phyloP scores from a whole-genome alignment of 768 basidiomycete species.

The Lentinula sp. region DNA sequence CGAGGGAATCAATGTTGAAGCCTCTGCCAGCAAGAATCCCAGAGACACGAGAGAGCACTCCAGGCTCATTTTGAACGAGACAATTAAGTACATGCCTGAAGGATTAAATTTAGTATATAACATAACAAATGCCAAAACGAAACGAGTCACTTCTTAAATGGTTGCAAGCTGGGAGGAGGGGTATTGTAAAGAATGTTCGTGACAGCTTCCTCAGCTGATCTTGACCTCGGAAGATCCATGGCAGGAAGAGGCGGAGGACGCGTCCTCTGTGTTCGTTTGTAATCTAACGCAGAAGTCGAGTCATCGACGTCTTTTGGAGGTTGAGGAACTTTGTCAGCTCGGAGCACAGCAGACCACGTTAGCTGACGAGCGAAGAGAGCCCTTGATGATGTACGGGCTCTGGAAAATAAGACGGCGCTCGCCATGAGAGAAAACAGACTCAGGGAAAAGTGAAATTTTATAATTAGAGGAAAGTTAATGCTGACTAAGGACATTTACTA shows the following conservation, averaged over 20 bases:
- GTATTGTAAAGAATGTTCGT: constrained; percentile 98
- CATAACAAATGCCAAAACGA: background rate
- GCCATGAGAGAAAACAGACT: constrained; percentile 15
- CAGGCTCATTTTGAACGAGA: constrained; percentile 98
- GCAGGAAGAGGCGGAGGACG: constrained; percentile 82
- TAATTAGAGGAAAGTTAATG: background rate
- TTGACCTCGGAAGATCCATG: constrained; percentile 76
- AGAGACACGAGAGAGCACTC: constrained; percentile 96
- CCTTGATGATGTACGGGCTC: constrained; percentile 23
- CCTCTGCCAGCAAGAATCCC: constrained; percentile 96
- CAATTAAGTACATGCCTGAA: constrained; percentile 92
- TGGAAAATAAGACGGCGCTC: constrained; percentile 20
- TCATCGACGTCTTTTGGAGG: constrained; percentile 83
- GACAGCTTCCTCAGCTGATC: constrained; percentile 92
- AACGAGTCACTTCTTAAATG: constrained; percentile 77
- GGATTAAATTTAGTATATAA: constrained; percentile 5
- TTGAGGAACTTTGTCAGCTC: constrained; percentile 44
- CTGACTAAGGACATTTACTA: background rate
- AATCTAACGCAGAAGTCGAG: constrained; percentile 92
- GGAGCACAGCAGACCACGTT: constrained; percentile 26
- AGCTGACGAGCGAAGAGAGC: constrained; percentile 27
- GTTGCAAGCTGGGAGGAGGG: constrained; percentile 84
- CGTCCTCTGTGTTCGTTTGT: constrained; percentile 66
- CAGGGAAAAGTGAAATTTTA: background rate
- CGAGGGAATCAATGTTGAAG: constrained; percentile 98